Base-by-base conservation (phyloP, 306 rosid genomes). In the Malus fusca region DNA sequence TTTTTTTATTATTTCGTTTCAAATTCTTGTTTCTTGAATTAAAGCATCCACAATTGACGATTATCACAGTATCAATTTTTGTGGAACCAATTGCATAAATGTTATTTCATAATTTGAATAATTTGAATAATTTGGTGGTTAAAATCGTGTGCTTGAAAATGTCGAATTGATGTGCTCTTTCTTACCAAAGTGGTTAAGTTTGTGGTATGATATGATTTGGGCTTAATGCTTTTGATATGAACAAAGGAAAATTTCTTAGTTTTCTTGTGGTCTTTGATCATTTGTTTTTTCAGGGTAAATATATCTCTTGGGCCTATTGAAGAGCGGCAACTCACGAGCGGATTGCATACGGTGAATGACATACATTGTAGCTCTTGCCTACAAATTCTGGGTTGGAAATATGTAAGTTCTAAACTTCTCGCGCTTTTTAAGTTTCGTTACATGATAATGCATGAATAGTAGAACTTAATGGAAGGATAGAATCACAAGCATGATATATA, bases 321-420 rank as follows among this genome's bases (percentile, higher is more conserved):
- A 74, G 79, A 82, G 79, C 52, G 85, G 66, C 0, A 69, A 0
- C 76, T 82, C 73, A 53, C 28, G n/a, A 82, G 82, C 51, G 85
- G 85, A 53, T 78, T 82, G 82, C 82, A 82, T 78, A 82, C 68
- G 8, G 85, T 82, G 44, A 82, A 78, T 44, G 85, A 82, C 66
- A 78, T 82, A 25, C 63, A 78, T 43, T 82, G 85, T 78, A 82
- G 85, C 79, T 82, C 85, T 56, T 82, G 85, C 79, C 85, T 78
- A 43, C 85, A 82, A 58, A 77, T 77, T 31, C 63, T 82, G 76
- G 85, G 85, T 22, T 81, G 84, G 84, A 76, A 72, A 76, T 81
- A 81, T 72, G 84, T 81, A 65, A 80, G 80, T 55, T 64, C 9
- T 35, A 14, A 30, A 13, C 25, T 40, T 25, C 8, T 17, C 5